A percentile compares a stretch with the other conserved stretches of the same genome.
Evolutionary conservation across 78 protist species (phyloP).

Genomic region (Capsaspora owczarzaki): DNA sequence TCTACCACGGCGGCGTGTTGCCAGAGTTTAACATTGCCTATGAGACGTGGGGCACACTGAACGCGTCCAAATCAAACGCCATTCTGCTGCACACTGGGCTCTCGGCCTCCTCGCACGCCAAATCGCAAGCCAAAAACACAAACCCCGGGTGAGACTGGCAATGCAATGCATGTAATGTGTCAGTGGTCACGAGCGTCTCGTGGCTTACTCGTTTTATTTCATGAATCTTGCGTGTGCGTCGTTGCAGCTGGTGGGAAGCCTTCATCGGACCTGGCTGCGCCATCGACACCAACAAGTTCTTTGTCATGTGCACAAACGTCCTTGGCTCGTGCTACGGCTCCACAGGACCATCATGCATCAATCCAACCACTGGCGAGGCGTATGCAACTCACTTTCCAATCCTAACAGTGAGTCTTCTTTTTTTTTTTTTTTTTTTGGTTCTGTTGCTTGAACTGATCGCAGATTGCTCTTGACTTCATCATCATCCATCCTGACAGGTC

Average conservation of each 20-base stretch:
- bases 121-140: neutral
- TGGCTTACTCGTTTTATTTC: too few species aligned
- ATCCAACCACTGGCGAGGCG: constrained; percentile 24
- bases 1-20: neutral
- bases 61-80: neutral
- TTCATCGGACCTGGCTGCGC: constrained; percentile 40
- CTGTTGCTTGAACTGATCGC: neutral
- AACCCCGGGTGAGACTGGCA: neutral
- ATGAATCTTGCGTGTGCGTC: too few species aligned
- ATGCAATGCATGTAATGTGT: too few species aligned
- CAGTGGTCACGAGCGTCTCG: too few species aligned
- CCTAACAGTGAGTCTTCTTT: neutral
- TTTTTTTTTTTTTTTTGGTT: too few species aligned
- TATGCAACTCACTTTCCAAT: neutral
- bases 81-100: constrained; percentile 30
- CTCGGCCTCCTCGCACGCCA: constrained; percentile 26
- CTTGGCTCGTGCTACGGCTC: constrained; percentile 48
- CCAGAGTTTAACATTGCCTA: neutral
- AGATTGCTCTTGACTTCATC: neutral
- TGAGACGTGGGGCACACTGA: constrained; percentile 32
- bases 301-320: constrained; percentile 41
- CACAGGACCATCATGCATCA: constrained; percentile 27
- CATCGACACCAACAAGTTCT: constrained; percentile 35
- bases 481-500: neutral
- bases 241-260: constrained; percentile 34